Percentiles rank a stretch among this genome's conserved stretches.
phyloP scores from a whole-genome alignment of 164 flowering plant genomes.

The Tetrastigma voinierianum region DNA sequence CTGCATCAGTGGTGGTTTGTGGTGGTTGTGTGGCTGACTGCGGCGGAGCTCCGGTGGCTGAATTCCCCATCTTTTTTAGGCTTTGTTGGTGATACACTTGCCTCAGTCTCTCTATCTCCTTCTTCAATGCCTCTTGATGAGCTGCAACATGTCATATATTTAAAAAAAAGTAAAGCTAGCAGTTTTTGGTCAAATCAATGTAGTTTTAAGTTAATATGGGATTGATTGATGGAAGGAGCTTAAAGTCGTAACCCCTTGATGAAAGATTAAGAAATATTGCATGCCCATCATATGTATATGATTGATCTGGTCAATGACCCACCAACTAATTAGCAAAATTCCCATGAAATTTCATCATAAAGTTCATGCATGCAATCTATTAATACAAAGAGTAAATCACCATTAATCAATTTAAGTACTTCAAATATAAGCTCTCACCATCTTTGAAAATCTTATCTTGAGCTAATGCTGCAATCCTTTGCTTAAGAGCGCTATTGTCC shows the following conservation, averaged over 20 bases:
- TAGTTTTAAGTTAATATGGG: too few species aligned
- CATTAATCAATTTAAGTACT: not conserved
- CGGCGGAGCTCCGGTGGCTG: conserved; percentile 2
- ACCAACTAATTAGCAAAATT: too few species aligned
- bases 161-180: not conserved
- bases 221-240: too few species aligned
- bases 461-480: conserved; percentile 77
- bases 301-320: too few species aligned
- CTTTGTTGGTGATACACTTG: conserved; percentile 66
- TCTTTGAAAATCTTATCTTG: conserved; percentile 86
- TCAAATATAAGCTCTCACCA: conserved; percentile 37
- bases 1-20: conserved; percentile 2
- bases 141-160: conserved; percentile 36
- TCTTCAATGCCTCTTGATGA: conserved; percentile 81
- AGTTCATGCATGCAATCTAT: too few species aligned
- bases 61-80: conserved; percentile 41
- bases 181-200: too few species aligned
- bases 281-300: too few species aligned
- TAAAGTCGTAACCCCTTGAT: too few species aligned
- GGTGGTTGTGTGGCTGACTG: not conserved
- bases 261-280: too few species aligned
- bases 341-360: too few species aligned
- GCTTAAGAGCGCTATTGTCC: conserved; percentile 77
- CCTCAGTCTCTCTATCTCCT: conserved; percentile 78
- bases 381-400: not conserved